Percentiles rank a stretch among this genome's conserved stretches.
Conservation (phyloP, 371 early-diverging fungal species). For the Circinella umbellata region DNA sequence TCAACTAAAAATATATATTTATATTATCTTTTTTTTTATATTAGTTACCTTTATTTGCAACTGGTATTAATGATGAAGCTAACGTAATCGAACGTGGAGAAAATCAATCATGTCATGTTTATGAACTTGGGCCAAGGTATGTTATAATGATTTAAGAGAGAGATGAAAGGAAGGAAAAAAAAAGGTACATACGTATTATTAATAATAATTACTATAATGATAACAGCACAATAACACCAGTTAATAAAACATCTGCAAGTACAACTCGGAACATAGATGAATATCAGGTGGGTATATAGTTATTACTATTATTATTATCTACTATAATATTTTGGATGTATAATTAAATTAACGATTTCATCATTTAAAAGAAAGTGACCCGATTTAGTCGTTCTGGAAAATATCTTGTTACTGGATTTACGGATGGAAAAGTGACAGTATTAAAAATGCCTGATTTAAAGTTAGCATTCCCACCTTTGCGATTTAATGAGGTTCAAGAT, state of each 20-base stretch:
- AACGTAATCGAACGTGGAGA: constrained; percentile 53
- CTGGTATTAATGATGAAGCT: constrained; percentile 61
- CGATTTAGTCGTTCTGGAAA: constrained; percentile 58
- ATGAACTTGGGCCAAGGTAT: constrained; percentile 45
- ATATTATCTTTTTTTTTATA: no score
- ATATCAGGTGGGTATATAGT: constrained; percentile 28
- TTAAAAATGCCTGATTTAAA: constrained; percentile 55
- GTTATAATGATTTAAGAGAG: background rate
- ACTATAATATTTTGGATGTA: background rate
- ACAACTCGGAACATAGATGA: constrained; percentile 26
- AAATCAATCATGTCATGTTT: constrained; percentile 61
- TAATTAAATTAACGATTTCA: background rate
- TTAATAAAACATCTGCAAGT: constrained; percentile 22
- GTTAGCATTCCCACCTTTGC: constrained; percentile 53
- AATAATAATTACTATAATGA: background rate
- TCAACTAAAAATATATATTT: no score
- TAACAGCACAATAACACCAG: constrained; percentile 11
- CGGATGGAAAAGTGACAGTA: constrained; percentile 66
- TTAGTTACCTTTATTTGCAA: constrained; percentile 36
- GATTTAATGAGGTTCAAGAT: constrained; percentile 63
- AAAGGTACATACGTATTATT: background rate
- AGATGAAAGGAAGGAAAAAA: background rate
- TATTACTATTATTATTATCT: background rate
- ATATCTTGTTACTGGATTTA: constrained; percentile 61
- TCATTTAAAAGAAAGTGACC: constrained; percentile 43